phyloP scores from a whole-genome alignment of 2,329 filamentous ascomycete species.

The Talaromyces sp. region DNA sequence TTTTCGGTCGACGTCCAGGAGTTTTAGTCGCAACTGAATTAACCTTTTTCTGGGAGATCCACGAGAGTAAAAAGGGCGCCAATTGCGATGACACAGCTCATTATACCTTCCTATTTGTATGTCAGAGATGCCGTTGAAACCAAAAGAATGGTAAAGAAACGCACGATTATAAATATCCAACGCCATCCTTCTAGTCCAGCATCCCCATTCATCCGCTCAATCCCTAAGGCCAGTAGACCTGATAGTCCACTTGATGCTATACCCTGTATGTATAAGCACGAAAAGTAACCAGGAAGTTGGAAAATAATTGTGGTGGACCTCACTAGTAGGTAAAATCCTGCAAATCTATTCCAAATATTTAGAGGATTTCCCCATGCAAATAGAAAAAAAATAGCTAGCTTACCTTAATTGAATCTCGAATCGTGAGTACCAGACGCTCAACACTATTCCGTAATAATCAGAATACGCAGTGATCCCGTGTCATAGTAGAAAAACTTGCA shows the following conservation, averaged over 20 bases:
- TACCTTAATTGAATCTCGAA: neutral
- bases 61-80: neutral
- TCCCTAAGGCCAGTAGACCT: neutral
- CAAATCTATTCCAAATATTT: neutral
- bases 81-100: neutral
- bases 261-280: neutral
- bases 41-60: neutral
- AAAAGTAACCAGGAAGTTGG: neutral
- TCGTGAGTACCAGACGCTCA: neutral
- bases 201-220: constrained; percentile 30
- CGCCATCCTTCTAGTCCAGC: constrained; percentile 31
- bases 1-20: neutral
- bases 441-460: neutral
- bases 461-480: neutral
- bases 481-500: neutral
- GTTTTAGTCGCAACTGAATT: neutral
- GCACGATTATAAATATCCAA: constrained; percentile 51
- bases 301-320: neutral
- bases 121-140: neutral
- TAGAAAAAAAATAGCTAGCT: neutral
- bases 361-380: neutral
- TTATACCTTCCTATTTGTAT: neutral
- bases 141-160: neutral
- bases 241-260: neutral
- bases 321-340: neutral